These are phyloP conservation scores for Daldinia grandis DNA, from an alignment of 495 filamentous ascomycete genomes.

Conservation along the genomic window DNA sequence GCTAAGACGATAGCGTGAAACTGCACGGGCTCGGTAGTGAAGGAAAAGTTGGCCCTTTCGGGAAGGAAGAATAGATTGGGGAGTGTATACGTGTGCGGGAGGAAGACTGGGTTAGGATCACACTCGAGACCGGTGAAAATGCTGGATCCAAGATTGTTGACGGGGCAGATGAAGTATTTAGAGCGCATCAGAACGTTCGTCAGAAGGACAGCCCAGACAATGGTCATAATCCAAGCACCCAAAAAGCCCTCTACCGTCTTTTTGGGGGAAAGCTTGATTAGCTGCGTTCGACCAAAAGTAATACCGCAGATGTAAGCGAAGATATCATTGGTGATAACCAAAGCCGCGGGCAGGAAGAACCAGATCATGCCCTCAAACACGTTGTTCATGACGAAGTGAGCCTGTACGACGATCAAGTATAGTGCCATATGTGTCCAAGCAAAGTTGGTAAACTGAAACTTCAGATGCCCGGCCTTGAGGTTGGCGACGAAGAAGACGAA, in stretches of 20 bases:
- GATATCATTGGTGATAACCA: slow-evolving; percentile 99
- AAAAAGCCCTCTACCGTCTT: slow-evolving; percentile 99
- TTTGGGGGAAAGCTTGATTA: slow-evolving; percentile 98
- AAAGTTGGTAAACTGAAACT: slow-evolving; percentile 98
- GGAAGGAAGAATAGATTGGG: slow-evolving; percentile 72
- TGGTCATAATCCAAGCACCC: slow-evolving; percentile 95
- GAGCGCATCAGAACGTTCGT: slow-evolving; percentile 89
- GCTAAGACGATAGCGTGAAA: slow-evolving; percentile 92
- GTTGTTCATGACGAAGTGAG: slow-evolving; percentile 99
- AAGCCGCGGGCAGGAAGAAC: slow-evolving; percentile 96
- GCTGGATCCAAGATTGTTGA: slow-evolving; percentile 94
- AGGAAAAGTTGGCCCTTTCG: slow-evolving; percentile 57
- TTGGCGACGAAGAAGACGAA: slow-evolving; percentile 99
- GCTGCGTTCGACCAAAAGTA: slow-evolving; percentile 92
- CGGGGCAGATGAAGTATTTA: slow-evolving; percentile 98
- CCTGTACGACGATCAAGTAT: slow-evolving; percentile 96
- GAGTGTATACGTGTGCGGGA: slow-evolving; percentile 79
- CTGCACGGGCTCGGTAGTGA: slow-evolving; percentile 87
- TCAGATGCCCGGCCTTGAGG: slow-evolving; percentile 94
- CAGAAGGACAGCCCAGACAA: slow-evolving; percentile 82
- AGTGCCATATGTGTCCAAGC: slow-evolving; percentile 99
- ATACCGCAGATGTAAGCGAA: slow-evolving; percentile 98
- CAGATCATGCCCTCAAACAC: slow-evolving; percentile 99
- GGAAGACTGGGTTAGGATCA: slow-evolving; percentile 90
- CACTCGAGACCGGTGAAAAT: slow-evolving; percentile 91